Percentiles rank a stretch among this genome's conserved stretches.
phyloP scores from a whole-genome alignment of 768 basidiomycete genomes.

The Pulveroboletus sp. region DNA sequence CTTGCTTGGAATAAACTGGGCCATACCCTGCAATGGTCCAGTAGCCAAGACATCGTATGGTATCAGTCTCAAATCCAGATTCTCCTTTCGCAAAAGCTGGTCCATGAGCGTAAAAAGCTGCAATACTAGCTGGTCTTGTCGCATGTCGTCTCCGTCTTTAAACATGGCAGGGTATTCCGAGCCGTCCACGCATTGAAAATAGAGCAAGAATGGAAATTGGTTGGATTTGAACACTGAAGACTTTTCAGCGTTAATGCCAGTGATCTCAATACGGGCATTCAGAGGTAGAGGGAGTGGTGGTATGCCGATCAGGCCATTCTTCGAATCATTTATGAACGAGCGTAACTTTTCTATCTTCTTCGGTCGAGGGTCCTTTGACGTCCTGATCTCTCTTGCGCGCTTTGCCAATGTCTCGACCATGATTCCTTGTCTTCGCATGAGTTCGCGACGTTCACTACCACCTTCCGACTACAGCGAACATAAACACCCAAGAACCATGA shows the following conservation, averaged over 20 bases:
- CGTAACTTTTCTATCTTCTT: slow-evolving; percentile 98
- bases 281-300: slow-evolving; percentile 83
- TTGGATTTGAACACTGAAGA: slow-evolving; percentile 98
- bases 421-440: slow-evolving; percentile 88
- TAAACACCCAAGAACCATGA: background rate
- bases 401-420: slow-evolving; percentile 83
- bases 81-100: slow-evolving; percentile 86
- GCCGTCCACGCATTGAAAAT: slow-evolving; percentile 82
- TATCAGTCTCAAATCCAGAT: slow-evolving; percentile 85
- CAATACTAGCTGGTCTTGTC: slow-evolving; percentile 96
- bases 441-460: slow-evolving; percentile 76
- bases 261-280: slow-evolving; percentile 79
- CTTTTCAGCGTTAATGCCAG: slow-evolving; percentile 86
- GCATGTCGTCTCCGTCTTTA: slow-evolving; percentile 98
- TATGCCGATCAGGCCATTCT: slow-evolving; percentile 78
- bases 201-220: slow-evolving; percentile 85
- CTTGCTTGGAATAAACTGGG: slow-evolving; percentile 92
- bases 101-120: slow-evolving; percentile 99
- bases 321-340: slow-evolving; percentile 77
- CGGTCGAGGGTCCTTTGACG: slow-evolving; percentile 87
- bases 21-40: slow-evolving; percentile 90
- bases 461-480: slow-evolving; percentile 51
- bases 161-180: slow-evolving; percentile 93
- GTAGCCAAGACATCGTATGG: slow-evolving; percentile 94
- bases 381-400: slow-evolving; percentile 81